Base-by-base conservation (phyloP, 495 filamentous ascomycete genomes). In the Annulohypoxylon nitens region DNA sequence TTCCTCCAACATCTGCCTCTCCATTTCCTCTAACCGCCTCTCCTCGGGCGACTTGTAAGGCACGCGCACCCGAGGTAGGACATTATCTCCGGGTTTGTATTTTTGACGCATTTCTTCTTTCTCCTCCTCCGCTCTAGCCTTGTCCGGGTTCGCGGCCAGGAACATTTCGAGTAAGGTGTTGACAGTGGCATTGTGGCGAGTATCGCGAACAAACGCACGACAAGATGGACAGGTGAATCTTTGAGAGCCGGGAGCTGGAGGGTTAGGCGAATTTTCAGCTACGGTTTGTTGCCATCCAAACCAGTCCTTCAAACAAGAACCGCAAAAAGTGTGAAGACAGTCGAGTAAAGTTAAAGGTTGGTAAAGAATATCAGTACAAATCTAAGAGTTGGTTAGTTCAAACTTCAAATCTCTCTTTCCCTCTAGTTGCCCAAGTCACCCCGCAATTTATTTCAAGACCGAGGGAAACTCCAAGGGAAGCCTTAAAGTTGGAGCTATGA, bases 281-380 rank as follows among this genome's bases (percentile, higher is more conserved):
- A 63, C 83, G 65, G 62, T 81, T 18, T 87, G 86, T 60, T 89
- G 86, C 61, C 83, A 90, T 59, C 84, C 85, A 82, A 99, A 99
- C 96, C 96, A 98, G 81, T 94, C 90, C 82, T 97, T 97, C 67
- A 98, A 79, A 78, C 96, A 99, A 33, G 92, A 91, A 64, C 93
- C 96, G 83, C 96, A 98, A 83, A 96, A 98, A 41, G 95, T 97
- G 83, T 99, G 96, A 1, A 99, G 90, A 79, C 96, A 99, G 84
- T 98, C 93, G 78, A 99, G 93, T 67, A 98, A 92, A 34, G 95
- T 97, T 67, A 98, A 89, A 18, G 96, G 96, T 79, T 97, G 93
- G 84, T 93, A 97, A 69, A 99, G 92, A 60, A 98, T 86, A 77
- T 99, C 96, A 67, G 95, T 95, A 82, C 96, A 99, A 73, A 99